These are phyloP conservation scores for Corrigiola litoralis DNA, from an alignment of 179 eudicot genomes.

Conservation along the genomic window DNA sequence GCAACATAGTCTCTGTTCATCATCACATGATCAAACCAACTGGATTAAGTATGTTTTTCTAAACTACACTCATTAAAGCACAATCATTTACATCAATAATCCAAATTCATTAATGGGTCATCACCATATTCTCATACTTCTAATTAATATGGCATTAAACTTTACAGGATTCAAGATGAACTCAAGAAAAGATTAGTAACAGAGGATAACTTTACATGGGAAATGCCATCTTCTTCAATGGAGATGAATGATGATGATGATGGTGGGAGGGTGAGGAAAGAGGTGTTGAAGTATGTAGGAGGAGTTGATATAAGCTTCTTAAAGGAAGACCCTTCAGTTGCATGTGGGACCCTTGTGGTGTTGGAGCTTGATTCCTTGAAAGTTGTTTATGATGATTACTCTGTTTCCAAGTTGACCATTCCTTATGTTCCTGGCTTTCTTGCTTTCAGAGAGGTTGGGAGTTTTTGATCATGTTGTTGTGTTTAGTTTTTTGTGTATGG, in stretches of 20 bases:
- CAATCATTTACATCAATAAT: background rate
- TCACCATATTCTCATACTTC: background rate
- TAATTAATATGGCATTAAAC: background rate
- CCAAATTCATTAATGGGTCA: too few relatives aligned
- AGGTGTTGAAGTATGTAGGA: slow-evolving; percentile 66
- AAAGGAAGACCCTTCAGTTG: slow-evolving; percentile 65
- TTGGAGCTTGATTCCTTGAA: slow-evolving; percentile 47
- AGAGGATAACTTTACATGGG: slow-evolving; percentile 71
- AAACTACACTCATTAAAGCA: too few relatives aligned
- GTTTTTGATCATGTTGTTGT: background rate
- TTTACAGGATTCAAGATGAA: slow-evolving; percentile 56
- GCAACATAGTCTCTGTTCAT: background rate
- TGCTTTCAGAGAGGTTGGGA: slow-evolving; percentile 83
- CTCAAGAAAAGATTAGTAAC: slow-evolving; percentile 51
- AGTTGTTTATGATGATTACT: slow-evolving; percentile 69
- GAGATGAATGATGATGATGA: slow-evolving; percentile 12
- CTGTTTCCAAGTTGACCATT: slow-evolving; percentile 35
- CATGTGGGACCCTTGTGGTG: slow-evolving; percentile 79
- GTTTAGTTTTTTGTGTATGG: background rate
- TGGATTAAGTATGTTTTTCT: slow-evolving; percentile 25
- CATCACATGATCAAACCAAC: slow-evolving; percentile 18
- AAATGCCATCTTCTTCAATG: slow-evolving; percentile 26
- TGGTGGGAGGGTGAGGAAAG: slow-evolving; percentile 22
- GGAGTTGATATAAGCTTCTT: slow-evolving; percentile 92
- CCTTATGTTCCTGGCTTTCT: slow-evolving; percentile 94